Evolutionary conservation across 2,329 filamentous ascomycete species (phyloP).

Genomic region (Cytospora mali): DNA sequence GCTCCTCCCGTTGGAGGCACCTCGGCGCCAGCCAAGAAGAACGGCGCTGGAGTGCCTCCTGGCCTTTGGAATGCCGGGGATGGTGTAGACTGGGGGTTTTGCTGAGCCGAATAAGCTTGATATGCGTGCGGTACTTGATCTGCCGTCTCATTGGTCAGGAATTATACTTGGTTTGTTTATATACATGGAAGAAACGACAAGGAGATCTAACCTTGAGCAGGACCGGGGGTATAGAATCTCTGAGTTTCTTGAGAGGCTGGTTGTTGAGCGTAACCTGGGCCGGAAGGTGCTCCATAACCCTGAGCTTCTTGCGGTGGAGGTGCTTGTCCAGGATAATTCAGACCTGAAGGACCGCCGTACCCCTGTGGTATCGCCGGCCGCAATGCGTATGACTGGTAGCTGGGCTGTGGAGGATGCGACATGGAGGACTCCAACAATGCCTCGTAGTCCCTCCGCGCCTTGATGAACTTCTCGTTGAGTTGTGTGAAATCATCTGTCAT

Average conservation of each 20-base stretch:
- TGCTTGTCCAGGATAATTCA: constrained; percentile 34
- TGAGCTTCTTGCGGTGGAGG: constrained; percentile 43
- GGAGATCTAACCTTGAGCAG: constrained; percentile 32
- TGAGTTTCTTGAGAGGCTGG: constrained; percentile 57
- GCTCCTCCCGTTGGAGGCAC: constrained; percentile 38
- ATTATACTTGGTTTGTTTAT: constrained; percentile 2
- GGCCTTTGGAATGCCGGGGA: constrained; percentile 59
- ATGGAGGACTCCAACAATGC: constrained; percentile 94
- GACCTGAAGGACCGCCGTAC: constrained; percentile 42
- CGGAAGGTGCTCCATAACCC: constrained; percentile 12
- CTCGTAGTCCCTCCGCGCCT: constrained; percentile 95
- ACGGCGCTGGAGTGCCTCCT: constrained; percentile 58
- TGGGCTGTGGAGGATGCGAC: constrained; percentile 83
- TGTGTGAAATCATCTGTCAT: constrained; percentile 91
- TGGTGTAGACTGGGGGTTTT: constrained; percentile 47
- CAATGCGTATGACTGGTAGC: constrained; percentile 70
- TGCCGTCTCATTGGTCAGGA: constrained; percentile 20
- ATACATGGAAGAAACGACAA: constrained; percentile 9
- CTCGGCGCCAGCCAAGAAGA: constrained; percentile 66
- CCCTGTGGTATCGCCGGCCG: constrained; percentile 52
- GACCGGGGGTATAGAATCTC: constrained; percentile 68
- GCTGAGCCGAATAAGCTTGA: constrained; percentile 34
- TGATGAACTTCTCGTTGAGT: constrained; percentile 99
- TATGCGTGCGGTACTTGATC: constrained; percentile 46
- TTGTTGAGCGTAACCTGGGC: constrained; percentile 36